Conservation (phyloP, 768 basidiomycete genomes). For the Rhodotorula sphaerocarpa region DNA sequence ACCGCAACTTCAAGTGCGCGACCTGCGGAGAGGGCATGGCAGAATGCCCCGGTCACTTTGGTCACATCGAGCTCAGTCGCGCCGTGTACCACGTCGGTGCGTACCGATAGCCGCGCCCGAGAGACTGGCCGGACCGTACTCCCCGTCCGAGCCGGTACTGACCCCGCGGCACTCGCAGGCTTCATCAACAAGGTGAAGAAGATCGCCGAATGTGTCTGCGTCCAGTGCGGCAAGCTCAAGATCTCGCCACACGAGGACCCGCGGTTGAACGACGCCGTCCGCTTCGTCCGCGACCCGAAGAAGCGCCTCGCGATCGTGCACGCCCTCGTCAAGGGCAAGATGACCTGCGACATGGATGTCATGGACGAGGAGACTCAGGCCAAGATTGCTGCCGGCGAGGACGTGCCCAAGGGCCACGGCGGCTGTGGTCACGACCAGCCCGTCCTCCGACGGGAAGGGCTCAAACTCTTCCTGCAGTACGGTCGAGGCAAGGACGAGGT, state of each 20-base stretch:
- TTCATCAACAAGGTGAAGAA: constrained; percentile 99
- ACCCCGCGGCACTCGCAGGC: constrained; percentile 55
- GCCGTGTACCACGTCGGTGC: constrained; percentile 95
- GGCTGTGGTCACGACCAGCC: constrained; percentile 94
- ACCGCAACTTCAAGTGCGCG: constrained; percentile 97
- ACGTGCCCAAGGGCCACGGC: constrained; percentile 74
- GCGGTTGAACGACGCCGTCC: constrained; percentile 31
- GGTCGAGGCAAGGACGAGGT: constrained; percentile 85
- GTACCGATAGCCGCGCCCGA: constrained; percentile 39
- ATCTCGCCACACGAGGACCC: constrained; percentile 52
- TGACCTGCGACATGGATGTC: constrained; percentile 78
- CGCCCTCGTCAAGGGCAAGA: constrained; percentile 53
- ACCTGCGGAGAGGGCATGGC: constrained; percentile 99
- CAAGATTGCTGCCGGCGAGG: constrained; percentile 51
- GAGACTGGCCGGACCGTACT: not conserved
- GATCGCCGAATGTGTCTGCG: constrained; percentile 96
- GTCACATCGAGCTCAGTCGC: constrained; percentile 90
- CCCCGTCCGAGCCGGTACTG: too few relatives aligned
- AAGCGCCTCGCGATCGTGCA: constrained; percentile 38
- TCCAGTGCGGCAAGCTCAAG: constrained; percentile 96
- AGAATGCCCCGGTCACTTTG: constrained; percentile 98
- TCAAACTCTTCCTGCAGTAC: constrained; percentile 89
- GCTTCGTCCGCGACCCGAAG: constrained; percentile 39
- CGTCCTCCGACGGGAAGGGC: constrained; percentile 78
- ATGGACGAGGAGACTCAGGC: constrained; percentile 69